Evolutionary conservation across 139 green algal genomes (phyloP).

Genomic region (Chlorella sp.): DNA sequence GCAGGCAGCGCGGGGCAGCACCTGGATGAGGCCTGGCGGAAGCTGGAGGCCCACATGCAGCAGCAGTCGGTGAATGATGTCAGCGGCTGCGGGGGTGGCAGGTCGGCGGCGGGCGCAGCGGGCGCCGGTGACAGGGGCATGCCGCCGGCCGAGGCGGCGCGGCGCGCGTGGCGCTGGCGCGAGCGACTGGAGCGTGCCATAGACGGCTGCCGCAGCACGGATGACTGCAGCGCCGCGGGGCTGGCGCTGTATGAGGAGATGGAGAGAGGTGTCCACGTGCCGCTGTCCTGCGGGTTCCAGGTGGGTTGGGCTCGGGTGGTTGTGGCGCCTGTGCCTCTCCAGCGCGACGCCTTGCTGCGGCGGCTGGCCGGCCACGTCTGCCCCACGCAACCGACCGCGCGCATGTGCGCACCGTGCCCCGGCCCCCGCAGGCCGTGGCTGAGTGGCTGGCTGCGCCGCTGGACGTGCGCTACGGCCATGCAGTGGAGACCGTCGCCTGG

Average conservation of each 20-base stretch:
- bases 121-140: neutral
- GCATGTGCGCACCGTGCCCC: neutral
- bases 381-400: no score
- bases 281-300: conserved; percentile 22
- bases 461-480: conserved; percentile 18
- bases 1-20: neutral
- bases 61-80: no score
- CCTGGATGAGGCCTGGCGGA: conserved; percentile 4
- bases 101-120: neutral
- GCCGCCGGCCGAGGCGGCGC: neutral
- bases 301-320: neutral
- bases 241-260: conserved; percentile 21
- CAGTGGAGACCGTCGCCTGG: conserved; percentile 29
- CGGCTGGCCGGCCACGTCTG: no score
- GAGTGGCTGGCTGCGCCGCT: conserved; percentile 34
- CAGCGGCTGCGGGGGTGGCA: no score
- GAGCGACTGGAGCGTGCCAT: conserved; percentile 29
- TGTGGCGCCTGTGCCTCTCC: neutral
- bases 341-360: conserved; percentile 32
- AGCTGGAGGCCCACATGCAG: neutral
- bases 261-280: neutral
- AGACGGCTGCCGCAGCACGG: conserved; percentile 17
- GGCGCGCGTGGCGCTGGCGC: conserved; percentile 17
- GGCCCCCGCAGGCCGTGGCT: conserved; percentile 31
- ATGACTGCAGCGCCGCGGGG: conserved; percentile 3